Percentiles rank a stretch among this genome's conserved stretches.
Conservation (phyloP, 352 stramenopile species). For the Globisporangium paddicum region DNA sequence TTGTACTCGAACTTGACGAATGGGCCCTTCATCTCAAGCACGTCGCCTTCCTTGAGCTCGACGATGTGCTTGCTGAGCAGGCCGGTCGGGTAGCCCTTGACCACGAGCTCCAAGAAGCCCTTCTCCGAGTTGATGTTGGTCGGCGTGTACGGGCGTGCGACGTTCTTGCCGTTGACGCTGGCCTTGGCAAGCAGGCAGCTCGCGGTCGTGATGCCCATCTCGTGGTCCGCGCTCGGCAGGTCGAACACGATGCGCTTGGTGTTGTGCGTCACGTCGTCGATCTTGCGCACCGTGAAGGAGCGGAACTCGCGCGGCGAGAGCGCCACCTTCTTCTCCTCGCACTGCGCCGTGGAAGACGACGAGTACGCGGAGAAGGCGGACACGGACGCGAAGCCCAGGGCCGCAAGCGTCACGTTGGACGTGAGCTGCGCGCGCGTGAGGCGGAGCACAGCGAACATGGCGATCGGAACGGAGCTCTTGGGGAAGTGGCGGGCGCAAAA, state of each 20-base stretch:
- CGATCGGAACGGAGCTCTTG: neutral
- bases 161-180: conserved; percentile 66
- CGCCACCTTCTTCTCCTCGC: conserved; percentile 35
- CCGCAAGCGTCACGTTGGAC: conserved; percentile 26
- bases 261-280: conserved; percentile 70
- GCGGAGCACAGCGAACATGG: conserved; percentile 31
- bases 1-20: conserved; percentile 85
- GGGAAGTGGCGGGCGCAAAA: neutral
- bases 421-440: conserved; percentile 37
- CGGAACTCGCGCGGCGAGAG: conserved; percentile 63
- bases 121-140: conserved; percentile 81
- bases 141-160: conserved; percentile 87
- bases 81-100: conserved; percentile 88
- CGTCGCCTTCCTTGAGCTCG: conserved; percentile 76
- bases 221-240: conserved; percentile 46
- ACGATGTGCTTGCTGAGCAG: conserved; percentile 86
- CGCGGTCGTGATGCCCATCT: conserved; percentile 58
- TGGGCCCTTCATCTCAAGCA: conserved; percentile 89
- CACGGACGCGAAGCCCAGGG: conserved; percentile 37
- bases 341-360: conserved; percentile 12
- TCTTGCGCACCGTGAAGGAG: conserved; percentile 66
- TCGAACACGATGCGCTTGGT: conserved; percentile 77
- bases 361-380: conserved; percentile 21
- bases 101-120: conserved; percentile 82
- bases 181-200: conserved; percentile 64